phyloP scores from a whole-genome alignment of 169 alveolate genomes.

The Babesia bigemina region DNA sequence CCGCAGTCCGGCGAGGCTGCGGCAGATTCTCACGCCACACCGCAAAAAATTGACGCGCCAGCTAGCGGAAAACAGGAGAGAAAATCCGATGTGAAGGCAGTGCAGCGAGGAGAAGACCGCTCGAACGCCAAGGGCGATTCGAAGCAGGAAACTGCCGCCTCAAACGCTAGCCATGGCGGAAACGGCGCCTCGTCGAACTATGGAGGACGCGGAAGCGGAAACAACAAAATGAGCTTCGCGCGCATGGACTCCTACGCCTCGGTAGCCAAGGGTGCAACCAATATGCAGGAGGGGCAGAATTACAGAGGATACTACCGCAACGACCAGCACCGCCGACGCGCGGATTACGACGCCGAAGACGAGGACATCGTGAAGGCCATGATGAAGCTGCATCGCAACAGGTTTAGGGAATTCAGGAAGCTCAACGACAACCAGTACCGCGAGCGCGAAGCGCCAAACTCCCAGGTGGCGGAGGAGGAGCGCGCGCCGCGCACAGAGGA shows the following conservation, averaged over 20 bases:
- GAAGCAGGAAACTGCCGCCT: neutral
- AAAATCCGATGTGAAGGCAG: conserved; percentile 1
- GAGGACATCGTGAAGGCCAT: conserved; percentile 12
- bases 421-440: conserved; percentile 2
- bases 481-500: neutral
- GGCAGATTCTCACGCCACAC: neutral
- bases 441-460: neutral
- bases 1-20: neutral
- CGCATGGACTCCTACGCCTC: conserved; percentile 12
- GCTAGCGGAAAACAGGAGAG: neutral
- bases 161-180: neutral
- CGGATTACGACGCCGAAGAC: conserved; percentile 11
- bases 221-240: neutral
- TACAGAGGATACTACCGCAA: neutral
- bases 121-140: conserved; percentile 2
- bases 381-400: conserved; percentile 25
- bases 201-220: neutral
- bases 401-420: conserved; percentile 25
- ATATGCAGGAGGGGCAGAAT: neutral
- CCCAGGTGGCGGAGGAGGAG: neutral
- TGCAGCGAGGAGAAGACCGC: neutral
- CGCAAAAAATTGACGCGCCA: neutral
- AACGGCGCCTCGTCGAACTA: neutral
- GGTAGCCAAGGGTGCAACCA: conserved; percentile 16
- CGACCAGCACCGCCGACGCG: neutral